phyloP scores from a whole-genome alignment of 2,329 filamentous ascomycete genomes.

The Aspergillus nomiae region DNA sequence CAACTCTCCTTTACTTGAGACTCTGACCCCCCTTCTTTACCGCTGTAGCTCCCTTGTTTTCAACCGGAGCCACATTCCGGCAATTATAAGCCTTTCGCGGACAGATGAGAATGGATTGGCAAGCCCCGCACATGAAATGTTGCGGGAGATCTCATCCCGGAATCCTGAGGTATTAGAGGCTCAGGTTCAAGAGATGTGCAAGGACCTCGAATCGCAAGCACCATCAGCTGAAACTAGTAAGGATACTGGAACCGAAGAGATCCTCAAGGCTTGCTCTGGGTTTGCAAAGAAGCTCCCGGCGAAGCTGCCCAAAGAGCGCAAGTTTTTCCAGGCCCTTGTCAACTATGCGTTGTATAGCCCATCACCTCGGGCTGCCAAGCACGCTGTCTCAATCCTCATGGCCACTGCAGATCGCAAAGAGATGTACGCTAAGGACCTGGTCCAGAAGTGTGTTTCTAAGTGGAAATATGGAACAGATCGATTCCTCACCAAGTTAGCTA shows the following conservation, averaged over 20 bases:
- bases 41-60: constrained; percentile 82
- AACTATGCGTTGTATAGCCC: constrained; percentile 81
- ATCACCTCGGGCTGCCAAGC: constrained; percentile 83
- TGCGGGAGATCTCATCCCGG: constrained; percentile 87
- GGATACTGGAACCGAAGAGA: constrained; percentile 77
- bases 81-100: constrained; percentile 84
- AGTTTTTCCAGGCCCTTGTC: constrained; percentile 77
- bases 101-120: constrained; percentile 79
- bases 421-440: constrained; percentile 80
- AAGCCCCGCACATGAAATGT: constrained; percentile 78
- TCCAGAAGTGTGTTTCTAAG: constrained; percentile 72
- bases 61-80: constrained; percentile 89
- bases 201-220: constrained; percentile 77
- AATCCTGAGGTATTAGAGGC: constrained; percentile 91
- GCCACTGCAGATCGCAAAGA: constrained; percentile 75
- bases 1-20: constrained; percentile 70
- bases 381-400: constrained; percentile 88
- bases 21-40: constrained; percentile 79
- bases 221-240: constrained; percentile 70
- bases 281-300: constrained; percentile 84
- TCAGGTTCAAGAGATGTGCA: constrained; percentile 88
- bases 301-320: constrained; percentile 78
- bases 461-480: constrained; percentile 72
- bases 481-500: constrained; percentile 64
- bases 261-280: constrained; percentile 88